Evolutionary conservation across 2,329 filamentous ascomycete species (phyloP).

Genomic region (Monilinia laxa): DNA sequence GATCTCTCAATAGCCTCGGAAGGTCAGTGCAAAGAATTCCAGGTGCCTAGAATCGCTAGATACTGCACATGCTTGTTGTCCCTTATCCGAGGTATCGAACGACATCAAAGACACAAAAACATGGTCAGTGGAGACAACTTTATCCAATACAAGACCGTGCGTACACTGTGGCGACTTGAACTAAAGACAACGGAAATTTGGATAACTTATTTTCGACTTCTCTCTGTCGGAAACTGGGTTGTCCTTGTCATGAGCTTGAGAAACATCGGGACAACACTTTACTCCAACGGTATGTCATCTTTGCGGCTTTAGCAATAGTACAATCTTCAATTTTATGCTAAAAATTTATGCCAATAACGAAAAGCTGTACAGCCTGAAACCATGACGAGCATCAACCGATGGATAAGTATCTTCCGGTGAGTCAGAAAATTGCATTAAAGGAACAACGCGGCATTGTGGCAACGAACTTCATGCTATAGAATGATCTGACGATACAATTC

Average conservation of each 20-base stretch:
- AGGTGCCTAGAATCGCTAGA: conserved; percentile 4
- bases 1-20: conserved; percentile 1
- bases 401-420: background rate
- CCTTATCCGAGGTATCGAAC: conserved; percentile 1
- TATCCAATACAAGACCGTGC: conserved; percentile 9
- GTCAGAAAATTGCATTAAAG: background rate
- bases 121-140: conserved; percentile 10
- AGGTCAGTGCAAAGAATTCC: background rate
- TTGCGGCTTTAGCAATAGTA: background rate
- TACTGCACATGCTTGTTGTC: background rate
- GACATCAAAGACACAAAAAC: conserved; percentile 2
- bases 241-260: background rate
- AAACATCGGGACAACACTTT: background rate
- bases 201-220: conserved; percentile 5
- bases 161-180: background rate
- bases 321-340: background rate
- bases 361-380: conserved; percentile 8
- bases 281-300: background rate
- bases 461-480: conserved; percentile 5
- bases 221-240: background rate
- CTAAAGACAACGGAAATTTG: background rate
- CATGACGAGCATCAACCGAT: background rate
- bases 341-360: background rate
- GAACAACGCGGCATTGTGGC: background rate
- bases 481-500: background rate